Evolutionary conservation across 2,329 filamentous ascomycete species (phyloP).

Genomic region (Dendrostoma leiphaemia): DNA sequence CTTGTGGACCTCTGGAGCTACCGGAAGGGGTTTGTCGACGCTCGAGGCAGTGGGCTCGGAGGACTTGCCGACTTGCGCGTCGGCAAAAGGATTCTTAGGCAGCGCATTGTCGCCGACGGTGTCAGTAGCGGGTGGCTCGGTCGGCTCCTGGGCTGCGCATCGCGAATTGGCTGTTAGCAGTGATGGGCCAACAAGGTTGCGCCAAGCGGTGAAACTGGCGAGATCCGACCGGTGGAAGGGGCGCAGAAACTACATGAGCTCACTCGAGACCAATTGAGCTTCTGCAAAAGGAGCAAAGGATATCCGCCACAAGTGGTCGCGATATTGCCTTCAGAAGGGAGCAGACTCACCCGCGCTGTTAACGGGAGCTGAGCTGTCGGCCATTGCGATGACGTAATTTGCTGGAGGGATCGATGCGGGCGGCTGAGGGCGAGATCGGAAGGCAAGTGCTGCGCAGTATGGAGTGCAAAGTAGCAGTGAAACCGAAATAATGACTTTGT

Average conservation of each 20-base stretch:
- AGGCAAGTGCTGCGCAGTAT: slow-evolving; percentile 11
- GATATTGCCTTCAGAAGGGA: background rate
- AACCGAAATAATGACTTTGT: background rate
- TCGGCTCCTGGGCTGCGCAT: slow-evolving; percentile 9
- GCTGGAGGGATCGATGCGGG: background rate
- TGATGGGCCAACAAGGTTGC: background rate
- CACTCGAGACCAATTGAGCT: slow-evolving; percentile 6
- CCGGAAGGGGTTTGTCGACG: slow-evolving; percentile 2
- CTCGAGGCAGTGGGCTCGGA: slow-evolving; percentile 1
- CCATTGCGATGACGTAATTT: slow-evolving; percentile 22
- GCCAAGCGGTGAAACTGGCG: slow-evolving; percentile 2
- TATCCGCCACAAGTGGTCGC: background rate
- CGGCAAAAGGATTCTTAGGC: slow-evolving; percentile 9
- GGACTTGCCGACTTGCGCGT: slow-evolving; percentile 1
- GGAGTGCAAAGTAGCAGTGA: background rate
- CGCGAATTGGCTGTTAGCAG: slow-evolving; percentile 10
- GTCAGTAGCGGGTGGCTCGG: background rate
- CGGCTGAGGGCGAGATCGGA: slow-evolving; percentile 1
- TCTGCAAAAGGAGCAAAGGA: background rate
- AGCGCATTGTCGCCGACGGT: slow-evolving; percentile 12
- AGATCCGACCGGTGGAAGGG: background rate
- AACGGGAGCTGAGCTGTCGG: slow-evolving; percentile 16
- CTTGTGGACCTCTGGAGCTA: slow-evolving; percentile 12
- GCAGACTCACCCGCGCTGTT: slow-evolving; percentile 18
- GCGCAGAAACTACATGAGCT: background rate